Conservation (phyloP, 2,329 filamentous ascomycete genomes). For the Aspergillus japonicus region DNA sequence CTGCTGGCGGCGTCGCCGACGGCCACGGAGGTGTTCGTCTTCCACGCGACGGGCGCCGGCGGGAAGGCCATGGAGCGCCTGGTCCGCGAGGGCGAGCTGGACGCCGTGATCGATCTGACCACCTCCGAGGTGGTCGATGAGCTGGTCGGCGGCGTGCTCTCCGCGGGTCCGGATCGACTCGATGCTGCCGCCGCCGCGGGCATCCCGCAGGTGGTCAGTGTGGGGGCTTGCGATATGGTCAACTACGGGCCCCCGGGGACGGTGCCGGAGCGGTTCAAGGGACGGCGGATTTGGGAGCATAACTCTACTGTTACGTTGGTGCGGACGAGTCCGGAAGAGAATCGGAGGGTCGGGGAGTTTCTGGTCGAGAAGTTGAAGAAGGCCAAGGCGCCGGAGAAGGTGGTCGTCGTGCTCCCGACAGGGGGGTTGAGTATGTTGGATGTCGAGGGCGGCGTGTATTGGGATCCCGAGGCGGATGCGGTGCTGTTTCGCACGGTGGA, state of each 20-base stretch:
- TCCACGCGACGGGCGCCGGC: constrained; percentile 69
- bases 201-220: constrained; percentile 58
- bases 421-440: constrained; percentile 63
- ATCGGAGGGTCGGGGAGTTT: constrained; percentile 53
- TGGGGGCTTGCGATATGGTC: constrained; percentile 60
- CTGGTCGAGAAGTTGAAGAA: constrained; percentile 55
- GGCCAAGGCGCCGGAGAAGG: constrained; percentile 40
- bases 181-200: constrained; percentile 57
- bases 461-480: constrained; percentile 50
- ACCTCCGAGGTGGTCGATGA: constrained; percentile 68
- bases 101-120: constrained; percentile 69
- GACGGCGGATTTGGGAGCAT: constrained; percentile 58
- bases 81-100: constrained; percentile 56
- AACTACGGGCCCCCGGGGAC: constrained; percentile 61
- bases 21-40: constrained; percentile 58
- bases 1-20: constrained; percentile 44
- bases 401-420: constrained; percentile 60
- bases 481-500: constrained; percentile 50
- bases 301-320: constrained; percentile 67
- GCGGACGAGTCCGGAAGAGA: constrained; percentile 61
- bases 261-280: constrained; percentile 56
- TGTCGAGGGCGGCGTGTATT: constrained; percentile 54
- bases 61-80: constrained; percentile 69
- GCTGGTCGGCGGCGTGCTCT: constrained; percentile 62
- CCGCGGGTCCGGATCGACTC: constrained; percentile 57